These are phyloP conservation scores for Sedum album DNA, from an alignment of 164 flowering plant species.

Conservation along the genomic window DNA sequence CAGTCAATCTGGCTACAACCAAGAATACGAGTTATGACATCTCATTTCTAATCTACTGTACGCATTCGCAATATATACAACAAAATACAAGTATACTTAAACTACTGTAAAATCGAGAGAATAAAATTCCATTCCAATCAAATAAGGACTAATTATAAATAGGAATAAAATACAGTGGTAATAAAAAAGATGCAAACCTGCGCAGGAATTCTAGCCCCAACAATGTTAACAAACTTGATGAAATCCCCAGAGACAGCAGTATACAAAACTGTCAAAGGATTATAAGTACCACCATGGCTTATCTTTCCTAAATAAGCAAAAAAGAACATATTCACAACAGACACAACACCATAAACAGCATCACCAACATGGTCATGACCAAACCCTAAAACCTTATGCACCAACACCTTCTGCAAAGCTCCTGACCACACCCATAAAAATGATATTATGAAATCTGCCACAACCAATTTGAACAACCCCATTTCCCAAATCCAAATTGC, in stretches of 20 bases:
- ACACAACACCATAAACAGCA: constrained; percentile 24
- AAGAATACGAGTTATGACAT: too few species aligned
- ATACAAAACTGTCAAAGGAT: constrained; percentile 53
- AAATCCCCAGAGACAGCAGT: constrained; percentile 52
- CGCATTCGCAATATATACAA: too few species aligned
- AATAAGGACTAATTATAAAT: too few species aligned
- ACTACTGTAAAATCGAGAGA: too few species aligned
- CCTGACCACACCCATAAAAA: constrained; percentile 87
- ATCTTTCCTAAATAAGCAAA: constrained; percentile 53
- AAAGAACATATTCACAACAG: constrained; percentile 46
- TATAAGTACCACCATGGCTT: constrained; percentile 47
- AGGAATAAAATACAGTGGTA: not conserved
- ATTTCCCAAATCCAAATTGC: constrained; percentile 2
- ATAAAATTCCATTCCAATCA: too few species aligned
- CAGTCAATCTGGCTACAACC: too few species aligned
- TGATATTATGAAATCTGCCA: constrained; percentile 44
- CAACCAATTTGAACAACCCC: constrained; percentile 22
- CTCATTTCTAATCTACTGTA: too few species aligned
- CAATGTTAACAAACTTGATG: constrained; percentile 31
- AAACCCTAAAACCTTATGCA: constrained; percentile 28
- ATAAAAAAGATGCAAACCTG: constrained; percentile 31
- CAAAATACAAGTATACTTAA: too few species aligned
- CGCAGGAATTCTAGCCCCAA: constrained; percentile 61
- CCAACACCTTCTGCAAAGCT: constrained; percentile 38
- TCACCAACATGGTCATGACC: constrained; percentile 37